Evolutionary conservation across 495 filamentous ascomycete species (phyloP), one percentile per base, ranked within the genome.

Genomic region (Cercophora newfieldiana): DNA sequence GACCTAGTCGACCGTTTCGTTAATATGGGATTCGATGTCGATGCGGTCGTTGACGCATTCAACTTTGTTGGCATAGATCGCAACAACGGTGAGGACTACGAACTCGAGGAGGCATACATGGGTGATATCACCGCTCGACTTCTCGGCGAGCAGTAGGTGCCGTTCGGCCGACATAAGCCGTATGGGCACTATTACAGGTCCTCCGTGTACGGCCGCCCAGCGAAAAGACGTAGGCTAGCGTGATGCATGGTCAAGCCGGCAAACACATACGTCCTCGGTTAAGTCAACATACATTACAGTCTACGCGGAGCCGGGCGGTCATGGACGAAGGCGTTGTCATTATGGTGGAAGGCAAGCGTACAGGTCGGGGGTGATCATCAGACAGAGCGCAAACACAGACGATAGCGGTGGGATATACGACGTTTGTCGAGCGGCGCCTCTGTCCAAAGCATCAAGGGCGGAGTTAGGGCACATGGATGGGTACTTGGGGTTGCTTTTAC

Each of bases 21-120:
- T 19, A 85, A 82, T 69, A 98, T 99, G 95, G 95, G 95, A 47
- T 99, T 99, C 68, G 90, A 94, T 65, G 85, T 97, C n/a, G 89
- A 91, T 57, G 82, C 85, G 31, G 93, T 99, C 1, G 95, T 98
- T 6, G 85, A 87, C 22, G 92, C 93, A 3, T 94, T 99, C 69
- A 85, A 88, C 65, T 90, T 82, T 61, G 90, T 94, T 18, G 91
- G 92, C 1, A 93, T 97, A 66, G 90, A 94, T 65, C 85, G 84
- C 24, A 90, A 87, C 63, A 86, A 84, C 26, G 91, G 91, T 0
- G 84, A 91, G 68, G 90, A 94, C 73, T 93, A 94, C 75, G 88
- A 91, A 71, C 80, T 96, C 48, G 91, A 93, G 69, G 91, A 92
- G 67, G 92, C 88, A 7, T 92, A 91, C 69, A 91, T 94, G 85